phyloP scores from a whole-genome alignment of 2,329 filamentous ascomycete genomes.

The Phialophora verrucosa region DNA sequence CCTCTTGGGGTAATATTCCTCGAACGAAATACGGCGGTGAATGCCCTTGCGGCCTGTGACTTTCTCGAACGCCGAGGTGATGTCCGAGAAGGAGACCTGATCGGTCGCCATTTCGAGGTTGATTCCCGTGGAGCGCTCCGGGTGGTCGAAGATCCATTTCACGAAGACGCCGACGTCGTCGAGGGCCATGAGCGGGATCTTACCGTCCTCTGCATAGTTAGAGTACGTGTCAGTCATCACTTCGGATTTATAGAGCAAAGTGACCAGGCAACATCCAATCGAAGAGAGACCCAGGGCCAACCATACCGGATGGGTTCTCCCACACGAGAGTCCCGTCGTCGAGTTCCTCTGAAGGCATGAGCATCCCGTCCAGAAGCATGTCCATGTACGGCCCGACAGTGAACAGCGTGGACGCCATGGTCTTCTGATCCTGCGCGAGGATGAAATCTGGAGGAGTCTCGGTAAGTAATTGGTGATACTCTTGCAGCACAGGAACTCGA shows the following conservation, averaged over 20 bases:
- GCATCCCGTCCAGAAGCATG: conserved; percentile 25
- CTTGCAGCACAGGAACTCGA: background rate
- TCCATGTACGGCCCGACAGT: conserved; percentile 27
- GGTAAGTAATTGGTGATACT: conserved; percentile 41
- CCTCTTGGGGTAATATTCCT: conserved; percentile 23
- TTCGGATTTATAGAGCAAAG: background rate
- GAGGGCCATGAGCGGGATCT: conserved; percentile 50
- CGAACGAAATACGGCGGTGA: conserved; percentile 36
- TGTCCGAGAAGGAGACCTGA: conserved; percentile 47
- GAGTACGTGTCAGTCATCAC: background rate
- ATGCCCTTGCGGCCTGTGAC: conserved; percentile 51
- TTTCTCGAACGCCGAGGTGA: conserved; percentile 50
- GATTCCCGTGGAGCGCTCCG: conserved; percentile 50
- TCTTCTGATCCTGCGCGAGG: conserved; percentile 21
- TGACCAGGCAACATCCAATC: background rate
- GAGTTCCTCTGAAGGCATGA: conserved; percentile 13
- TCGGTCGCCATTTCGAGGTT: conserved; percentile 54
- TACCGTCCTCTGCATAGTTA: conserved; percentile 42
- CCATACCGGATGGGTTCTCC: conserved; percentile 47
- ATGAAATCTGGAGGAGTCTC: conserved; percentile 15
- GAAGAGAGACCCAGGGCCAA: too few relatives aligned
- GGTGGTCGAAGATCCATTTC: conserved; percentile 57
- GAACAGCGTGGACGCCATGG: conserved; percentile 23
- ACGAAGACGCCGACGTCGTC: conserved; percentile 56
- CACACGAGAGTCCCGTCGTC: conserved; percentile 47